These are phyloP conservation scores for Bullera alba DNA, from an alignment of 768 basidiomycete genomes.

Conservation along the genomic window DNA sequence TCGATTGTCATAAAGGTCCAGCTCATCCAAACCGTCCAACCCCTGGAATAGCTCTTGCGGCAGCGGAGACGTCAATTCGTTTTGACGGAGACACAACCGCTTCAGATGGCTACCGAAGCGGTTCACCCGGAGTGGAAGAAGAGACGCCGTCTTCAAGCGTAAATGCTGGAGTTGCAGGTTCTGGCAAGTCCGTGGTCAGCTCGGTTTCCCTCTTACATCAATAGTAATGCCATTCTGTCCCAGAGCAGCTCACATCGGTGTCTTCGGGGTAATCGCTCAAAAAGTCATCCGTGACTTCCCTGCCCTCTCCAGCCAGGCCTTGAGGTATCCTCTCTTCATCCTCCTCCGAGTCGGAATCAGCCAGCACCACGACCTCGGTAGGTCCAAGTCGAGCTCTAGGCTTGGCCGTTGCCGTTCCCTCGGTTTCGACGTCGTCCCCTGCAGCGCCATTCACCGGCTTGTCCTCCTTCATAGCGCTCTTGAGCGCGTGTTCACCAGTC, in stretches of 20 bases:
- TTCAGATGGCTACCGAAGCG: conserved; percentile 66
- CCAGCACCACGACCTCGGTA: conserved; percentile 33
- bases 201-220: neutral
- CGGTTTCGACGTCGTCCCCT: neutral
- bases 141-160: conserved; percentile 56
- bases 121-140: conserved; percentile 54
- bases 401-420: conserved; percentile 11
- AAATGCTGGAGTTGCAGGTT: conserved; percentile 81
- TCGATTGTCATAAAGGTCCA: conserved; percentile 95
- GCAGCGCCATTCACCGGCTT: too few relatives aligned
- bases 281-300: conserved; percentile 53
- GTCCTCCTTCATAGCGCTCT: too few relatives aligned
- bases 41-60: conserved; percentile 59
- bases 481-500: too few relatives aligned
- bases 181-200: conserved; percentile 50
- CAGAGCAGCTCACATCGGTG: conserved; percentile 64
- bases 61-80: conserved; percentile 66
- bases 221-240: neutral
- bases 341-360: conserved; percentile 50
- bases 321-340: conserved; percentile 51
- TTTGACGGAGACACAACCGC: conserved; percentile 77
- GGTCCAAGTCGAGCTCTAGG: conserved; percentile 40
- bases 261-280: conserved; percentile 75
- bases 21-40: conserved; percentile 67
- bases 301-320: conserved; percentile 52